phyloP scores from a whole-genome alignment of 1,284 basidiomycete genomes.

The Leccinum brunneo-olivaceum region DNA sequence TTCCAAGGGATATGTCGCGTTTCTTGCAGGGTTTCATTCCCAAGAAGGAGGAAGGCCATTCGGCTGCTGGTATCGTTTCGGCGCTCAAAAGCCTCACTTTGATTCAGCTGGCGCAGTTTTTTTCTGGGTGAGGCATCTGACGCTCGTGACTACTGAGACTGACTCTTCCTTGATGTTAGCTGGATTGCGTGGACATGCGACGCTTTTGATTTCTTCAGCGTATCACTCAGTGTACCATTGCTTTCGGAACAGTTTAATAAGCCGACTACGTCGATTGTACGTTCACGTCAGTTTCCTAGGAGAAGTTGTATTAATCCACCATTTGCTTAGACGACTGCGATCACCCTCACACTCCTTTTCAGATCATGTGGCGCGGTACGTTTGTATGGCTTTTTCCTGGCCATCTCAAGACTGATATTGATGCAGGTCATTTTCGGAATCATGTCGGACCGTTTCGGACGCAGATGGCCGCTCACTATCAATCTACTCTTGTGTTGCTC shows the following conservation, averaged over 20 bases:
- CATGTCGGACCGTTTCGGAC: slow-evolving; percentile 81
- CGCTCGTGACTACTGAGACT: not conserved
- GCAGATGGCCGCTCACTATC: slow-evolving; percentile 85
- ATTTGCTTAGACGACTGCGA: slow-evolving; percentile 60
- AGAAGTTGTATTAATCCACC: slow-evolving; percentile 1
- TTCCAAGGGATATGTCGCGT: slow-evolving; percentile 16
- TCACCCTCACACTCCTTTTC: slow-evolving; percentile 90
- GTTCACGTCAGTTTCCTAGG: slow-evolving; percentile 19
- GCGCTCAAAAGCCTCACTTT: slow-evolving; percentile 38
- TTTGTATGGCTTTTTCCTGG: not conserved
- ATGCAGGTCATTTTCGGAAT: slow-evolving; percentile 67
- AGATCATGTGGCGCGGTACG: slow-evolving; percentile 78
- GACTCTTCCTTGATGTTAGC: slow-evolving; percentile 29
- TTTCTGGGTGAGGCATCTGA: slow-evolving; percentile 44
- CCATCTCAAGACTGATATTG: not conserved
- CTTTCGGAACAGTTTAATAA: slow-evolving; percentile 53
- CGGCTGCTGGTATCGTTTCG: slow-evolving; percentile 31
- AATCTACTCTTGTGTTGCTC: slow-evolving; percentile 70
- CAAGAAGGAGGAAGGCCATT: slow-evolving; percentile 34
- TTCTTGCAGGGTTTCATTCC: slow-evolving; percentile 40
- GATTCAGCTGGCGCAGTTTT: slow-evolving; percentile 52
- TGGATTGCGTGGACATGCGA: slow-evolving; percentile 80
- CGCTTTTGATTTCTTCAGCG: slow-evolving; percentile 80
- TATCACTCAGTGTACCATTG: slow-evolving; percentile 61
- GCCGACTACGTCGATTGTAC: slow-evolving; percentile 47